phyloP scores from a whole-genome alignment of 179 eudicot species.

The Camellia oleifera region DNA sequence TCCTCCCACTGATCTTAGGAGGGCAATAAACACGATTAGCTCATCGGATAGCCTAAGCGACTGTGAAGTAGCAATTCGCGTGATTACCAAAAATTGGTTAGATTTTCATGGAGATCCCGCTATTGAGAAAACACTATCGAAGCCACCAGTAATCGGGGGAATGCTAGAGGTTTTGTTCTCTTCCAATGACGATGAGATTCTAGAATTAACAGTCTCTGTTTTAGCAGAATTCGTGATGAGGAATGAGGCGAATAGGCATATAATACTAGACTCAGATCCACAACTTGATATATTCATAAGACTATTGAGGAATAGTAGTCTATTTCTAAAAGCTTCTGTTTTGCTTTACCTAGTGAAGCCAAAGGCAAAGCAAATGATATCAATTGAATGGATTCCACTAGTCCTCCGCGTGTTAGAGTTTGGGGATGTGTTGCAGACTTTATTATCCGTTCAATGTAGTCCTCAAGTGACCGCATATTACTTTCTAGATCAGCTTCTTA shows the following conservation, averaged over 20 bases:
- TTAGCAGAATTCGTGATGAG: slow-evolving; percentile 34
- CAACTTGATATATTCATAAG: slow-evolving; percentile 34
- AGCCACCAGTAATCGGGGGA: slow-evolving; percentile 37
- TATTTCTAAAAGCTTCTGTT: slow-evolving; percentile 45
- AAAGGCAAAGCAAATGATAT: slow-evolving; percentile 45
- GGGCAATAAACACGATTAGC: slow-evolving; percentile 28
- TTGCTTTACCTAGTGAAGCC: slow-evolving; percentile 46
- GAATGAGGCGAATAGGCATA: slow-evolving; percentile 27
- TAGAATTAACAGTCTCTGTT: slow-evolving; percentile 43
- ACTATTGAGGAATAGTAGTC: slow-evolving; percentile 37
- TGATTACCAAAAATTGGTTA: slow-evolving; percentile 38
- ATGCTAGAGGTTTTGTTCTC: slow-evolving; percentile 39
- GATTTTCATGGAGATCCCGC: slow-evolving; percentile 23
- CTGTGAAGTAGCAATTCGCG: slow-evolving; percentile 43
- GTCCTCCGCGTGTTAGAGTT: slow-evolving; percentile 48
- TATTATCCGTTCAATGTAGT: slow-evolving; percentile 35
- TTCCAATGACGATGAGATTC: slow-evolving; percentile 43
- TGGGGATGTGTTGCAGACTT: slow-evolving; percentile 39
- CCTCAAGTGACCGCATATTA: slow-evolving; percentile 50
- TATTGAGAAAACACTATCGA: slow-evolving; percentile 26
- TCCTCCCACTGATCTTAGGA: slow-evolving; percentile 20
- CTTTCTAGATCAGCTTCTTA: slow-evolving; percentile 43
- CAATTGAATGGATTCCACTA: slow-evolving; percentile 49
- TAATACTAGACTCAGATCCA: slow-evolving; percentile 36
- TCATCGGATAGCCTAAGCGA: slow-evolving; percentile 34